Base-by-base conservation (phyloP, 176 grass and related monocot genomes). In the Phoenix roebelenii region DNA sequence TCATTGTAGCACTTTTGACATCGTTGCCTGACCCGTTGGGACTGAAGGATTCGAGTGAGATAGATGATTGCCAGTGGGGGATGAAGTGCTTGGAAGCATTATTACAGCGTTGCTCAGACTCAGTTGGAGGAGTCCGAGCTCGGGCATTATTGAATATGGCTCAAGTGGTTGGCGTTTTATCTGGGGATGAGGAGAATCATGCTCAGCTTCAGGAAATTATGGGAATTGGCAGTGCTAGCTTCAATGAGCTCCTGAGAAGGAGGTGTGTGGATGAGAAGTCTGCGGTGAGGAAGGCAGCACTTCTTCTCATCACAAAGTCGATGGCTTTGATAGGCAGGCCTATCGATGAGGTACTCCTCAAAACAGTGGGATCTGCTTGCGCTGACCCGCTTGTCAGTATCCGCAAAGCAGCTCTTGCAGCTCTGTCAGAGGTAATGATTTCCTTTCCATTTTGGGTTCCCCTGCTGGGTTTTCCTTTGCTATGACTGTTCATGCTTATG, bases 321-420 rank as follows among this genome's bases (percentile, higher is more conserved):
- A 87, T 85, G 0, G 55, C 77, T 73, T 69, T 96, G 67, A 78
- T 96, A 4, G 83, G 87, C 19, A 74, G 75, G 25, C 84, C 80
- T 35, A 50, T 96, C 0, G 87, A 96, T 50, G 78, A 80, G 55
- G 74, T 66, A 0, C 75, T 96, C 23, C 86, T 96, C 35, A 59
- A 18, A 71, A 74, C 82, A 20, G 66, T 90, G 51, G 87, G 83
- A 20, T 55, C 86, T 60, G 80, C 92, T 48, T 96, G 86, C 78
- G 85, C 92, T 25, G 92, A 96, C 75, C 80, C 86, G 10, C 79
- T 96, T 18, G 83, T 96, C 75, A 96, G 77, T 26, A 88, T 96
- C 55, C 74, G 92, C 22, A 96, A 90, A 77, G 86, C 81, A 44
- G 92, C 92, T 90, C 81, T 96, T 72, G 81, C 65, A 51, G 87